Percentiles rank a stretch among this genome's conserved stretches.
These are phyloP conservation scores for Cyberlindnera euphorbiae DNA, from an alignment of 805 yeast species.

Conservation along the genomic window DNA sequence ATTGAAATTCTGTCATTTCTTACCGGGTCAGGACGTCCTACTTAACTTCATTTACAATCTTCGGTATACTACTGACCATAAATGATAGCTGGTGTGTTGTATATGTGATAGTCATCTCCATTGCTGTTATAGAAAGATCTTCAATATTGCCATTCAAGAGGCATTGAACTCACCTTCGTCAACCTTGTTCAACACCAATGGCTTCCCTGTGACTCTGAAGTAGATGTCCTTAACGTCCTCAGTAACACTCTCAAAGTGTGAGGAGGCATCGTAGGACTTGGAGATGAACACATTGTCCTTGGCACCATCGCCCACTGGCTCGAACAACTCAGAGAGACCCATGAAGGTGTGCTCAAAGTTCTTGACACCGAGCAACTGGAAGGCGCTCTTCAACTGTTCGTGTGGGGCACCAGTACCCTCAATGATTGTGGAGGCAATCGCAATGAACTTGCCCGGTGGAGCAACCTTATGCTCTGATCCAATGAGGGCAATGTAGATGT, in stretches of 20 bases:
- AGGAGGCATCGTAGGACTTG: conserved; percentile 86
- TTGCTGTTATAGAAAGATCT: too few species aligned
- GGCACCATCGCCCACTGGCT: conserved; percentile 81
- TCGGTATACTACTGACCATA: too few species aligned
- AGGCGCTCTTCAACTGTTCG: conserved; percentile 88
- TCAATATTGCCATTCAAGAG: conserved; percentile 1
- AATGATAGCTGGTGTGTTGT: too few species aligned
- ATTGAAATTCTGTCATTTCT: too few species aligned
- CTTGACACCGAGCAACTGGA: conserved; percentile 76
- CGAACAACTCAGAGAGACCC: conserved; percentile 90
- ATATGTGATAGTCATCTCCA: too few species aligned
- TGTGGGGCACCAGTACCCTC: conserved; percentile 96
- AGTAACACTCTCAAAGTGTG: conserved; percentile 94
- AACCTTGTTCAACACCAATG: conserved; percentile 44
- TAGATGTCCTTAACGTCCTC: conserved; percentile 95
- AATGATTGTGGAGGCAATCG: conserved; percentile 89
- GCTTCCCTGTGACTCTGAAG: conserved; percentile 87
- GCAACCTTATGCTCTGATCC: conserved; percentile 88
- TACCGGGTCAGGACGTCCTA: too few species aligned
- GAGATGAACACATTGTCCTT: conserved; percentile 77
- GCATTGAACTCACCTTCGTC: conserved; percentile 27
- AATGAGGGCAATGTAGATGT: conserved; percentile 87
- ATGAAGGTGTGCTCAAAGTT: conserved; percentile 54
- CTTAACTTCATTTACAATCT: too few species aligned
- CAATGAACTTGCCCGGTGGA: conserved; percentile 83